phyloP scores from a whole-genome alignment of 176 grass and related monocot genomes.

The Hsuehochloa calcarea region DNA sequence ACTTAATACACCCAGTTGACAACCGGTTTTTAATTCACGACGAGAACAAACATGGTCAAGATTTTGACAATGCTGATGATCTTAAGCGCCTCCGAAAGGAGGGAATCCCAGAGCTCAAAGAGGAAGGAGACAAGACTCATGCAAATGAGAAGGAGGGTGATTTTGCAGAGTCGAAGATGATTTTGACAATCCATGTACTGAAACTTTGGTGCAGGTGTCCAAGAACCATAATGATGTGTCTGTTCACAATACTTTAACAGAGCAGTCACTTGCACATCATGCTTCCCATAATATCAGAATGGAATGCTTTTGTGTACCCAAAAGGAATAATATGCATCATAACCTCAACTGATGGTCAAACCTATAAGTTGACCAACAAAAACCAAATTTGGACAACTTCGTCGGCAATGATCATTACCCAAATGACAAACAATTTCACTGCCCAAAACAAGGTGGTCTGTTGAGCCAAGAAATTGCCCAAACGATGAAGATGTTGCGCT shows the following conservation, averaged over 20 bases:
- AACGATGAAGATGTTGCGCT: no score
- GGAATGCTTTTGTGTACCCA: no score
- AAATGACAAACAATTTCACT: no score
- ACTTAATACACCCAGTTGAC: constrained; percentile 40
- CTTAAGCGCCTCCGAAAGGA: constrained; percentile 35
- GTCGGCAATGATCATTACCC: no score
- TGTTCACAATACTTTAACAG: neutral
- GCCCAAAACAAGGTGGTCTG: no score
- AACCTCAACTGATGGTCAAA: no score
- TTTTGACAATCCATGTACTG: constrained; percentile 43
- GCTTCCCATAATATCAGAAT: no score
- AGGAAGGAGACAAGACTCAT: constrained; percentile 34
- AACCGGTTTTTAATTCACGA: constrained; percentile 36
- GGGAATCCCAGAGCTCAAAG: constrained; percentile 48
- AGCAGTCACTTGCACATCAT: neutral
- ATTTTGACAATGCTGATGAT: constrained; percentile 40
- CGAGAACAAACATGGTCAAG: neutral
- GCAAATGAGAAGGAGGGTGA: constrained; percentile 25
- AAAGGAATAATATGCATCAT: no score
- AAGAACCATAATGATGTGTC: constrained; percentile 38
- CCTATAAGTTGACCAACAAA: no score
- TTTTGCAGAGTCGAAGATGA: constrained; percentile 46
- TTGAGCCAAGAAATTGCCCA: no score
- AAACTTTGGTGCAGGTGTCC: constrained; percentile 29
- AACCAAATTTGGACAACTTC: no score